Base-by-base conservation (phyloP, 2,329 filamentous ascomycete genomes). In the Diaporthe helianthi region DNA sequence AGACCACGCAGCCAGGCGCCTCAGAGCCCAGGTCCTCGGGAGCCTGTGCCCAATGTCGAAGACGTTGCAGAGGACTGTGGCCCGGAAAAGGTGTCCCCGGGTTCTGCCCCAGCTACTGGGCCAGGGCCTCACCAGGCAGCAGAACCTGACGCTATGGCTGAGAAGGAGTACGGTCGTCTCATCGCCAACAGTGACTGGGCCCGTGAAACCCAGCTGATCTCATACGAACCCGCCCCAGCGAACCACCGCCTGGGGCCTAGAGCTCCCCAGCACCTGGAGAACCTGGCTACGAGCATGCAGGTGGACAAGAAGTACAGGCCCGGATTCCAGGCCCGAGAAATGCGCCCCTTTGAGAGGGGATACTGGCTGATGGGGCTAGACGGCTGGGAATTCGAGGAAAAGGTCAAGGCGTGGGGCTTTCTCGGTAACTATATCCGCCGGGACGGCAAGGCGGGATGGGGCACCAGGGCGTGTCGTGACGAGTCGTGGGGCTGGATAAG, bases 331-430 rank as follows among this genome's bases (percentile, higher is more conserved):
- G 79, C 80, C 1, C 83, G 90, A 4, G 76, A 78, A 0, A 79
- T 91, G 1, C 79, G 84, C 3, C 79, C 80, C 0, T 86, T 91
- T 46, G 93, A 97, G 77, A 85, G 94, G 19, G 94, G 94, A 0
- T 89, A 92, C 78, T 98, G 94, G 94, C 78, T 83, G 2, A 75
- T 97, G 5, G 82, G 89, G 72, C 89, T 86, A 73, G 76, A 79
- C 0, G 63, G 73, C 1, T 93, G 91, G 91, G 76, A 80, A 0
- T 65, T 76, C 0, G 77, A 79, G 0, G 75, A 84, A 4, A 85
- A 87, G 61, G 77, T 81, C 19, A 80, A 83, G 2, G 84, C 89
- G 9, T 94, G 92, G 91, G 78, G 80, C 0, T 89, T 86, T 63
- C 79, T 94, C 29, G 82, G 82, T 7, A 85, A 89, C 19, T 87